phyloP scores from a whole-genome alignment of 768 basidiomycete genomes.

The Tricholoma furcatifolium region DNA sequence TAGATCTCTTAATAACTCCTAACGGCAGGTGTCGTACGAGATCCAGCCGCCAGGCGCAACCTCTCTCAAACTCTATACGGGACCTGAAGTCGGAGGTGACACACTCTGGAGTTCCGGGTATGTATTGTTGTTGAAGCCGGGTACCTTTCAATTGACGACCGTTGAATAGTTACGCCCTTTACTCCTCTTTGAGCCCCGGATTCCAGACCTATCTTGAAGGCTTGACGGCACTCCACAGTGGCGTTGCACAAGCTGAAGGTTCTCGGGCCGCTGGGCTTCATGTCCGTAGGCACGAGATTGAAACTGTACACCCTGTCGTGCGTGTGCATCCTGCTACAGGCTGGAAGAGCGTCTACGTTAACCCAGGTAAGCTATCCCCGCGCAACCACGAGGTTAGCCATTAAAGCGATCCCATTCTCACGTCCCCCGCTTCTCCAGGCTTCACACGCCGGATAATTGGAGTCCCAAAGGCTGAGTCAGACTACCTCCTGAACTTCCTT shows the following conservation, averaged over 20 bases:
- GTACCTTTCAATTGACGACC: not conserved
- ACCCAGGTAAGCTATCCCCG: conserved; percentile 48
- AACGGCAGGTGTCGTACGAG: conserved; percentile 63
- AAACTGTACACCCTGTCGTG: conserved; percentile 77
- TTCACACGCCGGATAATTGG: conserved; percentile 81
- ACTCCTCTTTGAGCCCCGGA: conserved; percentile 74
- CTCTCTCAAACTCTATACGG: conserved; percentile 70
- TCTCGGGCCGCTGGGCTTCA: conserved; percentile 65
- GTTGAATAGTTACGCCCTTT: conserved; percentile 65
- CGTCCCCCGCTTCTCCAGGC: conserved; percentile 36
- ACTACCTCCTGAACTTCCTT: conserved; percentile 66
- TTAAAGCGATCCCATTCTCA: too few species aligned
- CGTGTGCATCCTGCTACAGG: conserved; percentile 85
- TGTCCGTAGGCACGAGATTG: conserved; percentile 67
- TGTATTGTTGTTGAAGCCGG: not conserved
- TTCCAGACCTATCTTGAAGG: conserved; percentile 78
- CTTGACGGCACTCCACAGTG: conserved; percentile 72
- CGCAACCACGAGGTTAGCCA: not conserved
- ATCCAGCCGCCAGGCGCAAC: conserved; percentile 79
- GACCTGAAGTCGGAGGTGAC: conserved; percentile 73
- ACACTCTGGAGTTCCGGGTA: conserved; percentile 82
- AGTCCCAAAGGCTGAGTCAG: conserved; percentile 81
- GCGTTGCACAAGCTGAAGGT: conserved; percentile 75
- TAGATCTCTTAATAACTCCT: not conserved
- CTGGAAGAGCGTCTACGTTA: conserved; percentile 82